phyloP scores from a whole-genome alignment of 768 basidiomycete genomes.

The Rhodotorula paludigena region DNA sequence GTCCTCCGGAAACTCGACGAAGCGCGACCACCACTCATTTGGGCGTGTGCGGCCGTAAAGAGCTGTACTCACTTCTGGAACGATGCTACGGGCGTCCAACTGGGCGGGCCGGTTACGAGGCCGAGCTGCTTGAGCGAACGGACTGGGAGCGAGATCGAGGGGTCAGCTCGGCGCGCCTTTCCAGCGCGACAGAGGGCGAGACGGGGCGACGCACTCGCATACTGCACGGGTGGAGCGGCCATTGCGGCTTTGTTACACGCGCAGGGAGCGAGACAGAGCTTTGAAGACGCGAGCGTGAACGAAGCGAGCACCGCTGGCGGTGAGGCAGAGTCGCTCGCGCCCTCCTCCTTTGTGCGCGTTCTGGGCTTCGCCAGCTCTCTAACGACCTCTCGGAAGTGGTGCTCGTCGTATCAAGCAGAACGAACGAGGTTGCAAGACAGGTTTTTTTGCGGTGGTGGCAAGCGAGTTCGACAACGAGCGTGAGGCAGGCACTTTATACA shows the following conservation, averaged over 20 bases:
- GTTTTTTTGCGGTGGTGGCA: neutral
- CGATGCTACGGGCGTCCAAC: constrained; percentile 62
- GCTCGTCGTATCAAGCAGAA: too few species aligned
- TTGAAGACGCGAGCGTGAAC: too few species aligned
- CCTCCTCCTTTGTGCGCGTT: too few species aligned
- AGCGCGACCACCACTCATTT: too few species aligned
- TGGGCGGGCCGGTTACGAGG: constrained; percentile 73
- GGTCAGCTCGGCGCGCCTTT: neutral
- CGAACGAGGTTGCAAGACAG: too few species aligned
- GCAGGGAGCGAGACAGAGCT: neutral
- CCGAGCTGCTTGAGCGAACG: constrained; percentile 92
- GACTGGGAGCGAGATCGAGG: constrained; percentile 51
- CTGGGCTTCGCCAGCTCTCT: too few species aligned
- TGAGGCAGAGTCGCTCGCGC: neutral
- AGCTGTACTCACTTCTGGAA: constrained; percentile 49
- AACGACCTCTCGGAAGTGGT: too few species aligned
- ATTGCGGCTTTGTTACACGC: neutral
- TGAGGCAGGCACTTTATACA: too few species aligned
- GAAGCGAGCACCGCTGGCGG: neutral
- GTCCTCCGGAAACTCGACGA: too few species aligned
- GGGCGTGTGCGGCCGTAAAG: neutral
- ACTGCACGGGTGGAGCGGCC: constrained; percentile 20
- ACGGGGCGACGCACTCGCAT: constrained; percentile 17
- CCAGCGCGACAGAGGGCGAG: neutral
- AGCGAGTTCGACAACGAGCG: too few species aligned